Evolutionary conservation across 2,329 filamentous ascomycete genomes (phyloP).

Genomic region (Nakataea oryzae): DNA sequence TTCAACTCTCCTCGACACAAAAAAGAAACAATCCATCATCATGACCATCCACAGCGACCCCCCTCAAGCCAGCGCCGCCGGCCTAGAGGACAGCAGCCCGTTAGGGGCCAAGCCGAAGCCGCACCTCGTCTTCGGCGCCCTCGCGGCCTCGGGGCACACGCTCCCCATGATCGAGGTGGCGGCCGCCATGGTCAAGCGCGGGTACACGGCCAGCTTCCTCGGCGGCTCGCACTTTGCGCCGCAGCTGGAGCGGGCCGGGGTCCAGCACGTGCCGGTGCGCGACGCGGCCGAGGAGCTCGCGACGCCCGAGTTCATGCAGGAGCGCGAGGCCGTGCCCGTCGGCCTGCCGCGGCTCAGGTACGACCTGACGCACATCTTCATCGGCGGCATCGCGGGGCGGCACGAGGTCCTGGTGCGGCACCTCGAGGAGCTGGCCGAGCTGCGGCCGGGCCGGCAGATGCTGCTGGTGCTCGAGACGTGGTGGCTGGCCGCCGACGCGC

Average conservation of each 20-base stretch:
- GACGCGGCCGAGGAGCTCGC: background rate
- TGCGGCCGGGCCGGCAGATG: background rate
- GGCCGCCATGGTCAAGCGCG: conserved; percentile 4
- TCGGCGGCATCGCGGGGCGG: background rate
- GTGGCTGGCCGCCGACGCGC: background rate
- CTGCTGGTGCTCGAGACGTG: conserved; percentile 1
- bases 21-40: background rate
- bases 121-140: background rate
- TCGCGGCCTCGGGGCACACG: conserved; percentile 1
- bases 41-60: background rate
- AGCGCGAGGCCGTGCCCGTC: background rate
- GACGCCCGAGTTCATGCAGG: background rate
- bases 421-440: background rate
- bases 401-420: background rate
- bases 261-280: background rate
- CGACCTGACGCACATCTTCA: background rate
- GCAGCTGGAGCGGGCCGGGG: background rate
- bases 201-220: conserved; percentile 2
- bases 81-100: too few relatives aligned
- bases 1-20: background rate
- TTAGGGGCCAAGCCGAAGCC: background rate
- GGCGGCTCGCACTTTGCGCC: background rate
- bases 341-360: background rate
- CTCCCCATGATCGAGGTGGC: background rate
- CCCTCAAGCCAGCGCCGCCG: too few relatives aligned